These are phyloP conservation scores for Hymenoscyphus albidus DNA, from an alignment of 2,329 filamentous ascomycete genomes.

Conservation along the genomic window DNA sequence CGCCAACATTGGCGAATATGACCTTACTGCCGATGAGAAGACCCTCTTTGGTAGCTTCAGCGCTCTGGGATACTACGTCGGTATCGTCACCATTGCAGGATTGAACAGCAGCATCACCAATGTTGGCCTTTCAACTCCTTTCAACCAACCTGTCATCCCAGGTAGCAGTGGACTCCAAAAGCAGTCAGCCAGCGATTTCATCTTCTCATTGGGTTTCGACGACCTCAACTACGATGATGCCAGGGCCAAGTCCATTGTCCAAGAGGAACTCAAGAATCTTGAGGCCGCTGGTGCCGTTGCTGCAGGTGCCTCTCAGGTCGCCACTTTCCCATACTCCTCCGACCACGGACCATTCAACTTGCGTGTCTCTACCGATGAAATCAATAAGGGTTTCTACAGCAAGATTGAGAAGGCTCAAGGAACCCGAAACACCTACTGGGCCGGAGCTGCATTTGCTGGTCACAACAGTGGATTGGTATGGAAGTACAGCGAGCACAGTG, in stretches of 20 bases:
- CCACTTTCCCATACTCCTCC: not conserved
- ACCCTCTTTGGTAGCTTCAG: not conserved
- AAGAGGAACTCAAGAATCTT: not conserved
- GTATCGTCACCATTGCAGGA: not conserved
- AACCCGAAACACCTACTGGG: not conserved
- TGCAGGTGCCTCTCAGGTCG: not conserved
- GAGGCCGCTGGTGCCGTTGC: not conserved
- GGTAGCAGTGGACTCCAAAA: not conserved
- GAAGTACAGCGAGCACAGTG: not conserved
- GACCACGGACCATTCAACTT: not conserved
- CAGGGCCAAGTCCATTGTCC: not conserved
- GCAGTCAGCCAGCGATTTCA: not conserved
- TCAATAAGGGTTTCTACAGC: not conserved
- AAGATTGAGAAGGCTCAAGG: not conserved
- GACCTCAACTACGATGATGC: not conserved
- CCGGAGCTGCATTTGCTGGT: not conserved
- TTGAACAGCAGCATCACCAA: not conserved
- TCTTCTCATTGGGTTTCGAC: not conserved
- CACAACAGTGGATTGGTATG: not conserved
- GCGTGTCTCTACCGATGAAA: not conserved
- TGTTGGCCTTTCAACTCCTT: not conserved
- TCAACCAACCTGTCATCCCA: not conserved
- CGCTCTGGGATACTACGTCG: not conserved
- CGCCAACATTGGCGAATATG: not conserved
- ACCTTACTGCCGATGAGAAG: not conserved